phyloP scores from a whole-genome alignment of 2,329 filamentous ascomycete genomes.

The Clonostachys byssicola region DNA sequence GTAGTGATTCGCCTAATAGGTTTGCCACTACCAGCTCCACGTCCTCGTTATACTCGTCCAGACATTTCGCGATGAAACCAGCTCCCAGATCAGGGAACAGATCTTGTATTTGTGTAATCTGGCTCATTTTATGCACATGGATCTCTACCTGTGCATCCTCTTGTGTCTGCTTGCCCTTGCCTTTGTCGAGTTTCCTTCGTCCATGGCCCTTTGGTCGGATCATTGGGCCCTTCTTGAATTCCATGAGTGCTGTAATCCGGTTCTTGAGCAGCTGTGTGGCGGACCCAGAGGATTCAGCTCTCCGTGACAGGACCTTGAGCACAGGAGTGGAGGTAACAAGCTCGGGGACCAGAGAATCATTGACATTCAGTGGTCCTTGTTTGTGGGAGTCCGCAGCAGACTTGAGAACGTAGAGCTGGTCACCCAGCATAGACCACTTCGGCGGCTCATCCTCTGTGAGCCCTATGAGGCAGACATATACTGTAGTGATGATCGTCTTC shows the following conservation, averaged over 20 bases:
- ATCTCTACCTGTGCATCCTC: conserved; percentile 41
- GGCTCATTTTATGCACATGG: conserved; percentile 77
- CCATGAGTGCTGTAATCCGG: conserved; percentile 55
- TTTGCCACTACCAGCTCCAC: conserved; percentile 78
- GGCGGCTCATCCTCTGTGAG: conserved; percentile 63
- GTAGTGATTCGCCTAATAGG: conserved; percentile 73
- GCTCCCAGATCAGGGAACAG: conserved; percentile 85
- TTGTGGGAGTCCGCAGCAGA: conserved; percentile 63
- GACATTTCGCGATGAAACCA: conserved; percentile 72
- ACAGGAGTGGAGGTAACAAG: conserved; percentile 78
- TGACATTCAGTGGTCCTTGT: conserved; percentile 47
- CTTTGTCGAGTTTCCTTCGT: conserved; percentile 59
- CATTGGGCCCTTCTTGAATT: conserved; percentile 53
- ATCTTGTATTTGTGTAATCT: conserved; percentile 88
- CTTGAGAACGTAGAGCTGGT: conserved; percentile 81
- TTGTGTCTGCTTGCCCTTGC: conserved; percentile 46
- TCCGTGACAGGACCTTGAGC: conserved; percentile 56
- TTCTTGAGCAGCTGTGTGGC: conserved; percentile 53
- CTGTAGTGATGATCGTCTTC: conserved; percentile 65
- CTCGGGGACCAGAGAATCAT: conserved; percentile 74
- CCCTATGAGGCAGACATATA: conserved; percentile 71
- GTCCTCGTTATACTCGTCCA: conserved; percentile 76
- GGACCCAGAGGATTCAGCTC: conserved; percentile 41
- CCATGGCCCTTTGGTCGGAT: conserved; percentile 43
- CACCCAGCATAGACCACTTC: conserved; percentile 71